A percentile compares a stretch with the other conserved stretches of the same genome.
phyloP scores from a whole-genome alignment of 495 filamentous ascomycete genomes.

The Penicillium maclennaniae region DNA sequence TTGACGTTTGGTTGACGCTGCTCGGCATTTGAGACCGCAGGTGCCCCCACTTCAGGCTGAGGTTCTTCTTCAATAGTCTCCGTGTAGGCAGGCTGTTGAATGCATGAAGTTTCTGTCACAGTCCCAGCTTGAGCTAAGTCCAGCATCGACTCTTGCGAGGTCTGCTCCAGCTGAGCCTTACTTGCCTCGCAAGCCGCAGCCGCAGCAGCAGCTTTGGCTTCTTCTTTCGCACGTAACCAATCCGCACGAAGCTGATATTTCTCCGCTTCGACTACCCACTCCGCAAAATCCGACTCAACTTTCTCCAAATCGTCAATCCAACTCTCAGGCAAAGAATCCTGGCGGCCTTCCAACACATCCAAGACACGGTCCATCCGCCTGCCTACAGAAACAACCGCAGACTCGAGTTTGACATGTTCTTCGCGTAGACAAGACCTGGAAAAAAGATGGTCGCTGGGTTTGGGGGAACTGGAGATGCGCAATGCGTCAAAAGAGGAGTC shows the following conservation, averaged over 20 bases:
- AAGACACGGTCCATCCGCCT: conserved; percentile 75
- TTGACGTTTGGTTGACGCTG: neutral
- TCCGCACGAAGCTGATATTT: conserved; percentile 43
- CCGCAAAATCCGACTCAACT: conserved; percentile 73
- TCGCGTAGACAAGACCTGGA: conserved; percentile 55
- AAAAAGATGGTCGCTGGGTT: conserved; percentile 16
- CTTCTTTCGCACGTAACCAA: conserved; percentile 27
- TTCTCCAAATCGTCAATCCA: conserved; percentile 86
- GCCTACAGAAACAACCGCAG: conserved; percentile 67
- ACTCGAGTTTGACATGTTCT: conserved; percentile 60
- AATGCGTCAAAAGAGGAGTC: conserved; percentile 60
- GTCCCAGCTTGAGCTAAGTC: neutral
- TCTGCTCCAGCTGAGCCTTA: neutral
- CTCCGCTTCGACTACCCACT: conserved; percentile 64
- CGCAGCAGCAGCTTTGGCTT: conserved; percentile 3
- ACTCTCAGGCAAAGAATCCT: conserved; percentile 76
- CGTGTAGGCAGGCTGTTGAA: conserved; percentile 8
- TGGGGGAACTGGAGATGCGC: conserved; percentile 23
- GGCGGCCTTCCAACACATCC: conserved; percentile 74
- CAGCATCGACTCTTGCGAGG: neutral
- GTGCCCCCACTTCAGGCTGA: conserved; percentile 1
- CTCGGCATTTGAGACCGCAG: neutral
- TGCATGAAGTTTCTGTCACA: neutral
- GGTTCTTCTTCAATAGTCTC: conserved; percentile 29
- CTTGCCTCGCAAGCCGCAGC: conserved; percentile 1